Evolutionary conservation across 495 filamentous ascomycete species (phyloP), one percentile per base, ranked within the genome.

Genomic region (Cenococcum geophilum): DNA sequence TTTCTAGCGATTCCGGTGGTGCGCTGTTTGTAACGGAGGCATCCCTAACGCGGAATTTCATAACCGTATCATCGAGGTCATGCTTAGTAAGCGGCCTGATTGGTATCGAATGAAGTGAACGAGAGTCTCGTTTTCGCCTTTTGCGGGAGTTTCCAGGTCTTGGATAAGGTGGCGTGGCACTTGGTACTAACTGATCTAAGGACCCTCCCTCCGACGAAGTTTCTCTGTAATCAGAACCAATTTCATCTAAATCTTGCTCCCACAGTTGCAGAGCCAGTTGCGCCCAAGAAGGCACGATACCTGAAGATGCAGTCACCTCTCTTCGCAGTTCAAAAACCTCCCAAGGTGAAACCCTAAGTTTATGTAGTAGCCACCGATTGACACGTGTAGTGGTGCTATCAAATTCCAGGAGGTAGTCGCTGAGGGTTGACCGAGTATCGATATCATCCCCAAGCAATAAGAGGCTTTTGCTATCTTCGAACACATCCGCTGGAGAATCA

Each of bases 311-410:
- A 12, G 23, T 16, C 18, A 67, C 53, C 16, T 54, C 18, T 43
- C 60, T 6, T 16, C 49, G 56, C 5, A 67, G 47, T 37, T 60
- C 64, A 34, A 57, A 60, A 5, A 63, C 50, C 34, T 67, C 64
- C 27, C 20, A 34, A 1, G 64, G 60, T 4, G 64, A 67, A 10
- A 67, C 54, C 35, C 64, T 18, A 25, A 67, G 60, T 43, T 67
- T 63, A 54, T 67, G 64, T 10, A 67, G 35, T 21, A 67, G 51
- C 64, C 64, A 67, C 20, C 36, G 48, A 36, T 67, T 67, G 20
- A 67, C 57, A 8, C 64, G 64, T 27, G 55, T 42, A 10, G 27
- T 1, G 1, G 64, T 63, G 32, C 64, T 67, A 16, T 60, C 53
- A 42, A 67, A 67, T 4, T 22, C 32, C 18, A 57, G 18, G 5